phyloP scores from a whole-genome alignment of 2,329 filamentous ascomycete species.

The Aspergillus cejpii region DNA sequence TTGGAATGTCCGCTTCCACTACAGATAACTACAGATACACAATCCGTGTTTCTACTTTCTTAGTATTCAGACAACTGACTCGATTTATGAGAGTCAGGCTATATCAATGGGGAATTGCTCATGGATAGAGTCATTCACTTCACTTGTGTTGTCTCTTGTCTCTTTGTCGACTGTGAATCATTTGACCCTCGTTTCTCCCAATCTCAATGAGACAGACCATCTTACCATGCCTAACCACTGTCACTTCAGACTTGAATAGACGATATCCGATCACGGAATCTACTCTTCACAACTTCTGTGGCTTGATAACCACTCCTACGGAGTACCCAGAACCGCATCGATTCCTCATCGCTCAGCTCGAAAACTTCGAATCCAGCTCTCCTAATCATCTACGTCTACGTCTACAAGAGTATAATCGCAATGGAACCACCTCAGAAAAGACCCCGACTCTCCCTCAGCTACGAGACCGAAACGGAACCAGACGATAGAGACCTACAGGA shows the following conservation, averaged over 20 bases:
- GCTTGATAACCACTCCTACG: no score
- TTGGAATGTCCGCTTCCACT: no score
- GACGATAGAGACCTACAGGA: slow-evolving; percentile 52
- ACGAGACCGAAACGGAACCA: slow-evolving; percentile 18
- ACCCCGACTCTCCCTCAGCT: slow-evolving; percentile 44
- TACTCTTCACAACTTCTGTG: no score
- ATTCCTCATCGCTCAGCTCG: background rate
- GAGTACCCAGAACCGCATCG: no score
- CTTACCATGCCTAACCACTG: no score
- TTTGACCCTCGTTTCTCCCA: background rate
- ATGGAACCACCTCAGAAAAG: slow-evolving; percentile 49
- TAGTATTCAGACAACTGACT: background rate
- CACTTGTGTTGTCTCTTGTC: background rate
- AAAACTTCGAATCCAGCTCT: background rate
- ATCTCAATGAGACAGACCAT: background rate
- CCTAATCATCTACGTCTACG: background rate
- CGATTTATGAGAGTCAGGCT: background rate
- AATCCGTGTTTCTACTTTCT: no score
- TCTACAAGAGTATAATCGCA: background rate
- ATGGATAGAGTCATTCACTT: background rate
- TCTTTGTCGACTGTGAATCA: background rate
- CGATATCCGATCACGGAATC: no score
- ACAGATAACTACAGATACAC: no score
- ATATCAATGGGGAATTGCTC: background rate
- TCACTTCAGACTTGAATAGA: no score